phyloP scores from a whole-genome alignment of 2,329 filamentous ascomycete genomes.

The Xylariaceae sp. region DNA sequence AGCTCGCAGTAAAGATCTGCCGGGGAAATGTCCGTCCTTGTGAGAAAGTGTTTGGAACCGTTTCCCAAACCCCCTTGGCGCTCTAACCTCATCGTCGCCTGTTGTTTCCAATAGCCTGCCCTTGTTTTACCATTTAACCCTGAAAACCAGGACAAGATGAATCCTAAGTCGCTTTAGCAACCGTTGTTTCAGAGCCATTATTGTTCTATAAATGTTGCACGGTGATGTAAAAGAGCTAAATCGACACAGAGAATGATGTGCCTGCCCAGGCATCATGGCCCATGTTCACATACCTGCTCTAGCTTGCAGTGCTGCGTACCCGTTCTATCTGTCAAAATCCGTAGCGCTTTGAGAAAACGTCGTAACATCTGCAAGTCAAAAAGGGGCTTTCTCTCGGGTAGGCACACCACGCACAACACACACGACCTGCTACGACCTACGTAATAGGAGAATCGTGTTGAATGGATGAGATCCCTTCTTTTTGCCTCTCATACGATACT shows the following conservation, averaged over 20 bases:
- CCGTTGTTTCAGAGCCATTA: background rate
- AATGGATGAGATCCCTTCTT: background rate
- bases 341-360: background rate
- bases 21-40: background rate
- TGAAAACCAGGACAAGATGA: background rate
- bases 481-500: background rate
- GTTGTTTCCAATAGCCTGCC: background rate
- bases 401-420: background rate
- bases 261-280: too few species aligned
- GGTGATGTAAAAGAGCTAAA: background rate
- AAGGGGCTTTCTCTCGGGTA: background rate
- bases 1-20: background rate
- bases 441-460: background rate
- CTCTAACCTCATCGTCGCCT: background rate
- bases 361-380: background rate
- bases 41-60: background rate
- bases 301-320: background rate
- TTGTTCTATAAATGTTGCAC: background rate
- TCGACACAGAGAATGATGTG: background rate
- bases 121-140: background rate
- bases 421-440: background rate
- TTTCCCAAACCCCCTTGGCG: background rate
- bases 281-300: background rate
- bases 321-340: background rate
- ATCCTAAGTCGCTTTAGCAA: background rate